These are phyloP conservation scores for Aspergillus amoenus DNA, from an alignment of 2,329 filamentous ascomycete species.

Conservation along the genomic window DNA sequence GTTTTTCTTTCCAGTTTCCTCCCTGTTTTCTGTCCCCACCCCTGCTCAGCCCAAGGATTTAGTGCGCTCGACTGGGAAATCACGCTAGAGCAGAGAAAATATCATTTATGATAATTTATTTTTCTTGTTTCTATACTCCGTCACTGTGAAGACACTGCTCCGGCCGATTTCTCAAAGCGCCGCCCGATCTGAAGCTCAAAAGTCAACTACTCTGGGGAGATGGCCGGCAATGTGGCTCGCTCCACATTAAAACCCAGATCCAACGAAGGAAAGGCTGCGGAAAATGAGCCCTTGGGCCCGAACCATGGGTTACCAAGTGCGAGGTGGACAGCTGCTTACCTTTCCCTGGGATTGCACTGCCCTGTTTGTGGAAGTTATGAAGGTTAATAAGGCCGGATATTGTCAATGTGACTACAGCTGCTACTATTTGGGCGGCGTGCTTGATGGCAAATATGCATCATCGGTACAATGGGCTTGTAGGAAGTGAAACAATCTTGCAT, in stretches of 20 bases:
- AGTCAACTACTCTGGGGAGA: not conserved
- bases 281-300: not conserved
- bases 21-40: constrained; percentile 7
- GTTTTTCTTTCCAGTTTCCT: constrained; percentile 2
- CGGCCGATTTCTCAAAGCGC: too few species aligned
- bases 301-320: not conserved
- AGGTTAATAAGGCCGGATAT: not conserved
- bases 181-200: too few species aligned
- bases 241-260: not conserved
- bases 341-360: not conserved
- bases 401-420: not conserved
- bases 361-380: not conserved
- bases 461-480: not conserved
- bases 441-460: not conserved
- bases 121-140: too few species aligned
- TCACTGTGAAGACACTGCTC: too few species aligned
- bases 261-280: not conserved
- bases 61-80: not conserved
- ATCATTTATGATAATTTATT: not conserved
- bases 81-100: not conserved
- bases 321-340: not conserved
- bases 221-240: not conserved
- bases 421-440: not conserved
- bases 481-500: not conserved
- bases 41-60: not conserved